A percentile compares a stretch with the other conserved stretches of the same genome.
phyloP scores from a whole-genome alignment of 2,329 filamentous ascomycete species.

The Hypomyces rosellus region DNA sequence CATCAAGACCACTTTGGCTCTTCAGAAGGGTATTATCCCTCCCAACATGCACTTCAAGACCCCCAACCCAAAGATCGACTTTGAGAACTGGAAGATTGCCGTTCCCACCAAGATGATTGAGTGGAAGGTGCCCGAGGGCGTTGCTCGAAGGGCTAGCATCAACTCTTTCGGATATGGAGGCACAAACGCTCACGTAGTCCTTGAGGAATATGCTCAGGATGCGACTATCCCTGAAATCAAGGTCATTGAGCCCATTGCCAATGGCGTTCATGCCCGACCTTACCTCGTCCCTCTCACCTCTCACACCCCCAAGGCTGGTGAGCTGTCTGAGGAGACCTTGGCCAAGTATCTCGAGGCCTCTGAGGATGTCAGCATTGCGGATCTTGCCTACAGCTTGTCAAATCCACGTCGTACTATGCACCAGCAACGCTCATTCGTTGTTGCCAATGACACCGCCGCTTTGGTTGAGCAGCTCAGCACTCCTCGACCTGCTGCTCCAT shows the following conservation, averaged over 20 bases:
- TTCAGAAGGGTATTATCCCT: background rate
- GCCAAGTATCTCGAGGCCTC: constrained; percentile 11
- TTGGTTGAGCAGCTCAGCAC: constrained; percentile 14
- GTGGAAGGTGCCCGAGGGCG: constrained; percentile 12
- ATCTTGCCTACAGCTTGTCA: constrained; percentile 18
- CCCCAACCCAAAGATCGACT: constrained; percentile 1
- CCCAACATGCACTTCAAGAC: constrained; percentile 17
- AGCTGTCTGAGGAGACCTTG: constrained; percentile 16
- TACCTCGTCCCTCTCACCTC: constrained; percentile 19
- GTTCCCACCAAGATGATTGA: constrained; percentile 22
- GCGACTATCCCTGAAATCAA: background rate
- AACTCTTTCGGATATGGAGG: constrained; percentile 31
- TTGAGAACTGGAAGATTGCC: constrained; percentile 15
- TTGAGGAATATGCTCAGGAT: constrained; percentile 15
- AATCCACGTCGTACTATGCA: constrained; percentile 16
- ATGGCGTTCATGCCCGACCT: background rate
- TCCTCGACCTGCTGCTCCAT: constrained; percentile 15
- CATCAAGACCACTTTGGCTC: background rate
- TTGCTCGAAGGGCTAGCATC: constrained; percentile 15
- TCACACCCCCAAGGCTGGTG: constrained; percentile 17
- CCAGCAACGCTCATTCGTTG: constrained; percentile 18
- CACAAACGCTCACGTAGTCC: constrained; percentile 4
- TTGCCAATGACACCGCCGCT: constrained; percentile 13
- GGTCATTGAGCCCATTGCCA: constrained; percentile 10
- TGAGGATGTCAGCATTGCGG: constrained; percentile 12